Conservation (phyloP, 345 rosid genomes). For the Streptanthus diversifolius region DNA sequence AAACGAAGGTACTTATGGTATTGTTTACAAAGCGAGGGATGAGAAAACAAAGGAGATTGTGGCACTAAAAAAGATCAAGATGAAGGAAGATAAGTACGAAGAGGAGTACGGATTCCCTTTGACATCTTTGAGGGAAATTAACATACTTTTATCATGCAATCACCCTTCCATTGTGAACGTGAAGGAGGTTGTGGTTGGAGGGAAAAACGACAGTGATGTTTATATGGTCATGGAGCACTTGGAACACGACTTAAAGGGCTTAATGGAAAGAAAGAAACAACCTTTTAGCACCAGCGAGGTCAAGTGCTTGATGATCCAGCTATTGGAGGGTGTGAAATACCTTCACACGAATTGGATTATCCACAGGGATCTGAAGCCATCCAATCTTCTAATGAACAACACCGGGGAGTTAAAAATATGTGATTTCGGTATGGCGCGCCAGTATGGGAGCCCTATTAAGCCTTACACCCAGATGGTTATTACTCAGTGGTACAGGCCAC, state of each 20-base stretch:
- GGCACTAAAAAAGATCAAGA: constrained; percentile 83
- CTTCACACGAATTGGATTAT: constrained; percentile 93
- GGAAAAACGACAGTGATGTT: constrained; percentile 44
- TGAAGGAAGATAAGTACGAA: constrained; percentile 56
- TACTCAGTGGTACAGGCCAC: constrained; percentile 86
- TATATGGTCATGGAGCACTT: constrained; percentile 94
- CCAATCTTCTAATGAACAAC: constrained; percentile 80
- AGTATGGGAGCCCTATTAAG: constrained; percentile 79
- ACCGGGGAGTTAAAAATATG: constrained; percentile 74
- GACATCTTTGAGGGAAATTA: constrained; percentile 83
- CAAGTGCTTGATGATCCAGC: constrained; percentile 81
- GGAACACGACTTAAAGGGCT: constrained; percentile 75
- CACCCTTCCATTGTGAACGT: constrained; percentile 76
- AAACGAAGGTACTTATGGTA: constrained; percentile 83
- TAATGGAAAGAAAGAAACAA: constrained; percentile 64
- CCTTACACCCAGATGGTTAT: constrained; percentile 77
- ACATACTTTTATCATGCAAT: constrained; percentile 64
- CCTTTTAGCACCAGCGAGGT: constrained; percentile 87
- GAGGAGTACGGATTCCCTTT: constrained; percentile 76
- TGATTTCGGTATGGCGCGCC: constrained; percentile 87
- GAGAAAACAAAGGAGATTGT: constrained; percentile 62
- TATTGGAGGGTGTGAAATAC: constrained; percentile 73
- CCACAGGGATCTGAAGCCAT: constrained; percentile 88
- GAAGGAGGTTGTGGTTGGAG: constrained; percentile 77
- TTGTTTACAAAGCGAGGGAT: constrained; percentile 76